Conservation (phyloP, 2,329 filamentous ascomycete genomes). For the Macroventuria anomochaeta region DNA sequence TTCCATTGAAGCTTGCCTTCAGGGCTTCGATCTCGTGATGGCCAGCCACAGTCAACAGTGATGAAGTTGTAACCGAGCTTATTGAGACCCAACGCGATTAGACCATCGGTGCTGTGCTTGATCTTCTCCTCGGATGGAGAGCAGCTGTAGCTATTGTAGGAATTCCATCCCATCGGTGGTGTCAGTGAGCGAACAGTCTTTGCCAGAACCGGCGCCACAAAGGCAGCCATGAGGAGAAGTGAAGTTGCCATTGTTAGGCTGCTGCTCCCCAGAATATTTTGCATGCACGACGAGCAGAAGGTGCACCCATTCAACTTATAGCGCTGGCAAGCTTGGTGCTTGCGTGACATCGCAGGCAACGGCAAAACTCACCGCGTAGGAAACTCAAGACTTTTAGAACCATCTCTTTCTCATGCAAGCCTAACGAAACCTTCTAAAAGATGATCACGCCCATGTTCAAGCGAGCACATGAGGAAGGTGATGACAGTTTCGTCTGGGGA, state of each 20-base stretch:
- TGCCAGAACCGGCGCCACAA: slow-evolving; percentile 17
- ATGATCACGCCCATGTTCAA: not conserved
- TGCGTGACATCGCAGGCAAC: not conserved
- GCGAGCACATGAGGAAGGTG: slow-evolving; percentile 3
- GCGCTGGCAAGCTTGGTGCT: not conserved
- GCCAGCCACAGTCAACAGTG: slow-evolving; percentile 67
- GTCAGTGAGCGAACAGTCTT: slow-evolving; percentile 33
- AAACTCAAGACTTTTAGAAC: not conserved
- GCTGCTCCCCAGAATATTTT: too few species aligned
- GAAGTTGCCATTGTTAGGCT: not conserved
- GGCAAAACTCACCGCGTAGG: not conserved
- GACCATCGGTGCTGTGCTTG: slow-evolving; percentile 59
- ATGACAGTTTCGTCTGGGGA: not conserved
- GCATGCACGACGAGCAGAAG: too few species aligned
- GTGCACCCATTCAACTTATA: not conserved
- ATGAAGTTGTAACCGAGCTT: slow-evolving; percentile 63
- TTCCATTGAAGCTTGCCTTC: slow-evolving; percentile 61
- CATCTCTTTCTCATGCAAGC: not conserved
- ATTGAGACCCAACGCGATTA: slow-evolving; percentile 60
- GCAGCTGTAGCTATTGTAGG: slow-evolving; percentile 64
- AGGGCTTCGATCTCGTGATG: slow-evolving; percentile 46
- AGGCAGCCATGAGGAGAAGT: slow-evolving; percentile 4
- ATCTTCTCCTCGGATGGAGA: slow-evolving; percentile 57
- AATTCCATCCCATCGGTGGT: slow-evolving; percentile 60
- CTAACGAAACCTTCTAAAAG: not conserved